Evolutionary conservation across 1,284 basidiomycete genomes (phyloP), one percentile per base, ranked within the genome.

Genomic region (Ceraceosorus guamensis): DNA sequence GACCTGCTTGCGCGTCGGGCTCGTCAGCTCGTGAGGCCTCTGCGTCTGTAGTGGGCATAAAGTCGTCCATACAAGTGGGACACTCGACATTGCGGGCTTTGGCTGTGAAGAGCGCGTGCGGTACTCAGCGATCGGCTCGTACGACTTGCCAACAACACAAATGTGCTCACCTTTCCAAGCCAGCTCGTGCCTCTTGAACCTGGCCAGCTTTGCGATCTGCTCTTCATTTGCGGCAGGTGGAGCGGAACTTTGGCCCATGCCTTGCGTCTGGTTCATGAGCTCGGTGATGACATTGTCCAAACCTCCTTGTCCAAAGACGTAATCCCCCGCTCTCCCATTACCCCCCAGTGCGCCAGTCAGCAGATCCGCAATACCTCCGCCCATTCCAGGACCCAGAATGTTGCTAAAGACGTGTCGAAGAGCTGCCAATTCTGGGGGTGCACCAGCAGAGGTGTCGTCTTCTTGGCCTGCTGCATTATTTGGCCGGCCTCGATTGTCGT

Each of bases 221-320:
- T 65, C 66, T 6, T 72, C 66, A 0, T 50, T 49, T 1, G 70
- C 70, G 6, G 66, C 66, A 1, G 68, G 68, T 0, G 70, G 68
- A 24, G 64, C 67, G 14, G 55, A 65, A 5, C 55, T 59, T n/a
- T n/a, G n/a, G n/a, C n/a, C n/a, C n/a, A n/a, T n/a, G 5, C 66
- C 62, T 30, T 65, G 60, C 13, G 70, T 66, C 55, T 72, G 70
- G 48, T 72, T 67, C 68, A 72, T 70, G 24, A 72, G 52, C 48
- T 70, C 66, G n/a, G 57, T 57, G 56, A 72, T 69, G 41, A 72
- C 69, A 48, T 70, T 64, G 53, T 72, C 70, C 24, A 72, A 46
- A 1, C 67, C 68, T 34, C 67, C 63, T 45, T 70, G 65, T 2
- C 66, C 66, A 7, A 66, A 34, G 11, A 67, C 70, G 41, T 69